Evolutionary conservation across 2,329 filamentous ascomycete species (phyloP).

Genomic region (Claviceps arundinis): DNA sequence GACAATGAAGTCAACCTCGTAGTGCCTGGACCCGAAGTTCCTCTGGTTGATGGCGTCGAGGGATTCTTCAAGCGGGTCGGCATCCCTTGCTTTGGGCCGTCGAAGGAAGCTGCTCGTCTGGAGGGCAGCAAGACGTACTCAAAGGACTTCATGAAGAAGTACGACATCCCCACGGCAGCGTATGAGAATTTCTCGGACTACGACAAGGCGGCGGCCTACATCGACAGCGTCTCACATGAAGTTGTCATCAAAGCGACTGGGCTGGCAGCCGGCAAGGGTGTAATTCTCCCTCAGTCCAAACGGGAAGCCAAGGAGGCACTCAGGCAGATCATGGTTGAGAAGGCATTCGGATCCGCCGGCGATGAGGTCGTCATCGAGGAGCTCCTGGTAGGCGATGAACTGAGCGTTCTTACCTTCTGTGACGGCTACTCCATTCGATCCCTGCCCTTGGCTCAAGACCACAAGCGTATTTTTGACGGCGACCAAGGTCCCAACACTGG

Average conservation of each 20-base stretch:
- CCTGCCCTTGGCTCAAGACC: conserved; percentile 85
- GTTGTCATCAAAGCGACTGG: conserved; percentile 92
- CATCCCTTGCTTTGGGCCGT: conserved; percentile 77
- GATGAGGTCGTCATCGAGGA: conserved; percentile 93
- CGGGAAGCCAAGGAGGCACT: conserved; percentile 72
- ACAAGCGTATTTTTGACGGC: conserved; percentile 87
- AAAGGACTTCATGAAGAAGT: conserved; percentile 93
- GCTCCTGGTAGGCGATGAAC: conserved; percentile 78
- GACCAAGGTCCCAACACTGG: conserved; percentile 89
- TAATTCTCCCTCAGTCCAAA: conserved; percentile 73
- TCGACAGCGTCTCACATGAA: conserved; percentile 56
- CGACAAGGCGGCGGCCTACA: conserved; percentile 57
- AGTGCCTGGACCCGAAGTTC: conserved; percentile 82
- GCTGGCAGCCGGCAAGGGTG: conserved; percentile 87
- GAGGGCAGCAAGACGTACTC: conserved; percentile 96
- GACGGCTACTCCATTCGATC: conserved; percentile 77
- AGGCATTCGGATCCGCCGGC: conserved; percentile 75
- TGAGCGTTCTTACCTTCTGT: conserved; percentile 82
- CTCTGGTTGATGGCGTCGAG: conserved; percentile 83
- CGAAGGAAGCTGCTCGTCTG: conserved; percentile 70
- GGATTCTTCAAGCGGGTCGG: conserved; percentile 63
- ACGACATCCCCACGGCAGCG: conserved; percentile 78
- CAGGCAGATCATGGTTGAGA: conserved; percentile 80
- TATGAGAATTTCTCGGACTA: conserved; percentile 83
- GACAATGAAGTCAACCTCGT: conserved; percentile 66